Base-by-base conservation (phyloP, 208 protist genomes). In the Trypanosoma rangeli region DNA sequence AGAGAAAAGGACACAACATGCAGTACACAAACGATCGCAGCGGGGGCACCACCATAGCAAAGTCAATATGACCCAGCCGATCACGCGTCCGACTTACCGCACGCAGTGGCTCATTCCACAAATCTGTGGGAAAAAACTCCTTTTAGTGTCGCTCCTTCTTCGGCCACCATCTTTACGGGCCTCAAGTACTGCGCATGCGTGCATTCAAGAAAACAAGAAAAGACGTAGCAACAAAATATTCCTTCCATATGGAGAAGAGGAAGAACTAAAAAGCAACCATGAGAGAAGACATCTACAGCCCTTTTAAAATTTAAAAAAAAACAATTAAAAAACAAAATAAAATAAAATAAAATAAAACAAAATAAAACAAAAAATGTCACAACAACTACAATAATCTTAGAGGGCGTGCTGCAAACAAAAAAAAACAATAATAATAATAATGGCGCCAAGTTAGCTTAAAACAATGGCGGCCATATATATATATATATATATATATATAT, bases 51-150 rank as follows among this genome's bases (percentile, higher is more conserved):
- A 94, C 63, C 89, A 94, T 94, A 50, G 64, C 84, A 65, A 94
- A 96, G 82, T 96, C 92, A 74, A 96, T 96, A 64, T 90, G 83
- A 37, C 86, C 88, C 16, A 94, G 64, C 13, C 85, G 75, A 15
- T 93, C 86, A 7, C 74, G 56, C 15, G 90, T 95, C 53, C 87
- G 82, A 76, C 87, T 94, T 56, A 67, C 56, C 5, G 90, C 83
- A 63, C 78, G 35, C n/a, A 95, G 80, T 53, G 90, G 90, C 64
- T 87, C 87, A 29, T 72, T 66, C 90, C 90, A 95, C 15, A 95
- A 64, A 61, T 94, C 86, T 26, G 85, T 87, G 37, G 93, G 65
- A 31, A 90, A 90, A 59, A 39, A 85, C 33, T 4, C 72, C 81
- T 7, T 44, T 54, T 22, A 89, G 26, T 28, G 50, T 61, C 16